These are phyloP conservation scores for Macrocystidia cucumis DNA, from an alignment of 1,284 basidiomycete species.

Conservation along the genomic window DNA sequence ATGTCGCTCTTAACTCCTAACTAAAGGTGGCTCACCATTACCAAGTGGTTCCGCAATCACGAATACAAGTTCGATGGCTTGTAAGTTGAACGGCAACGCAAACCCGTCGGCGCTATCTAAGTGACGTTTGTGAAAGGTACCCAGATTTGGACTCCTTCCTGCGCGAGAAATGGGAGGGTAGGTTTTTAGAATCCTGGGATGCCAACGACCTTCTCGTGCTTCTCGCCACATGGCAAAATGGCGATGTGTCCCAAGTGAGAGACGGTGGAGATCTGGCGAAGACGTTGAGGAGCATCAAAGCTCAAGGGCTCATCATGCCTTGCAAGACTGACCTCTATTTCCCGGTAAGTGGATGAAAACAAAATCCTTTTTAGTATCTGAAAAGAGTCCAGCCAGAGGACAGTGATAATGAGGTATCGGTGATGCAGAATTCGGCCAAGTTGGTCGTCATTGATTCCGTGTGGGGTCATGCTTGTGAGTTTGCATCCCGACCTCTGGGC, in stretches of 20 bases:
- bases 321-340: constrained; percentile 56
- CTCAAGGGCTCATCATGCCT: constrained; percentile 50
- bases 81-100: too few species aligned
- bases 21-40: constrained; percentile 1
- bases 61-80: constrained; percentile 33
- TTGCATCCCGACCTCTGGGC: neutral
- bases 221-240: constrained; percentile 47
- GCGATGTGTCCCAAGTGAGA: constrained; percentile 41
- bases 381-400: constrained; percentile 54
- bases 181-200: constrained; percentile 40
- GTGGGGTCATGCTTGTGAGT: constrained; percentile 51
- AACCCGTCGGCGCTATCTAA: neutral
- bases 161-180: constrained; percentile 43
- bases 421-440: constrained; percentile 31
- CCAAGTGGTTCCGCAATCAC: constrained; percentile 50
- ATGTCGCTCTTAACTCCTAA: neutral
- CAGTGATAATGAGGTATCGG: constrained; percentile 38
- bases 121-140: constrained; percentile 22
- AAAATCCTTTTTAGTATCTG: too few species aligned
- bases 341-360: too few species aligned
- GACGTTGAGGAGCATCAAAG: constrained; percentile 35
- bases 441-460: constrained; percentile 45
- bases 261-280: constrained; percentile 33
- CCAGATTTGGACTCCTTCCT: constrained; percentile 42
- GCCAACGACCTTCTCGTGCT: constrained; percentile 49